Conservation (phyloP, 371 early-diverging fungal genomes). For the Syncephalastrum racemosum region DNA sequence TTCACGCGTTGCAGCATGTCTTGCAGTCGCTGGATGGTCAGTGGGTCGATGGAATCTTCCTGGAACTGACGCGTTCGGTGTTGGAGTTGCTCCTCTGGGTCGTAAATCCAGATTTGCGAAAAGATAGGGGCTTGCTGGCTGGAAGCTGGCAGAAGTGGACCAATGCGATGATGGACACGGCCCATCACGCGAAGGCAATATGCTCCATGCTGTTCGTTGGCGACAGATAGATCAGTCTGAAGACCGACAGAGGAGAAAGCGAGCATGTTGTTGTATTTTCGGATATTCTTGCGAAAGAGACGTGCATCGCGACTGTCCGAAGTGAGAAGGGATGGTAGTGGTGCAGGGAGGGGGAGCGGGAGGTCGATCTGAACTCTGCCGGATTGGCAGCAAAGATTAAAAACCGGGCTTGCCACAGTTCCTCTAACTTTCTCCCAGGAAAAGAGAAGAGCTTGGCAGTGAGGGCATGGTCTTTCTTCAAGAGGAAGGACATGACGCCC, state of each 20-base stretch:
- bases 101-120: conserved; percentile 9
- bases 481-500: no score
- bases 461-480: no score
- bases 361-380: no score
- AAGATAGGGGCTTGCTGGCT: background rate
- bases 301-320: background rate
- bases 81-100: background rate
- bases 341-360: conserved; percentile 4
- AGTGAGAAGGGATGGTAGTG: background rate
- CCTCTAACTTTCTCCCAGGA: no score
- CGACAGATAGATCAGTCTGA: conserved; percentile 11
- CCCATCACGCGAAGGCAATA: conserved; percentile 11
- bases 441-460: no score
- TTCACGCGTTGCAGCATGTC: background rate
- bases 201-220: conserved; percentile 2
- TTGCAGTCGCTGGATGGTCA: background rate
- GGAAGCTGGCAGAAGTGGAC: background rate
- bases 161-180: conserved; percentile 11
- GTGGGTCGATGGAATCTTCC: background rate
- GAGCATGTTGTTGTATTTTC: conserved; percentile 18
- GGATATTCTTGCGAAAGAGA: conserved; percentile 9
- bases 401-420: no score
- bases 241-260: conserved; percentile 12
- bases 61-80: background rate
- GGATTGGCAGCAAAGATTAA: no score